Evolutionary conservation across 2,329 filamentous ascomycete genomes (phyloP).

Genomic region (Cytospora mali): DNA sequence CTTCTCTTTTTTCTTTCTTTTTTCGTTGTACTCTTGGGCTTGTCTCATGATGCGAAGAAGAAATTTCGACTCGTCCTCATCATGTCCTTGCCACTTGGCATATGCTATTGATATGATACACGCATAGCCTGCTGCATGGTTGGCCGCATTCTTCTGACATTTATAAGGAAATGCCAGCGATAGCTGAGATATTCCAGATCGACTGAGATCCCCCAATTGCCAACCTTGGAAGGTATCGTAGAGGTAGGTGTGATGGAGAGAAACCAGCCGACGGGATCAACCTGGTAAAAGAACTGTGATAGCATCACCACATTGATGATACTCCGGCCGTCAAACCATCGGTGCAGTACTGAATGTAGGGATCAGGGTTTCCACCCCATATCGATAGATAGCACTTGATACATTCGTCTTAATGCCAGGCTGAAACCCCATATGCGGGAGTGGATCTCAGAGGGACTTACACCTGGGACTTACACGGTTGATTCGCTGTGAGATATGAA

Average conservation of each 20-base stretch:
- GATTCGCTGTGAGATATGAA: neutral
- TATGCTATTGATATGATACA: neutral
- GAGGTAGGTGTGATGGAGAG: too few species aligned
- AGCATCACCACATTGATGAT: too few species aligned
- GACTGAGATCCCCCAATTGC: too few species aligned
- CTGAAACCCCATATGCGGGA: too few species aligned
- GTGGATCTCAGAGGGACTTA: neutral
- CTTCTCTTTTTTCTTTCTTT: conserved; percentile 61
- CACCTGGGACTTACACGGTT: neutral
- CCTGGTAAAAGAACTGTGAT: too few species aligned
- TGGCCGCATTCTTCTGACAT: neutral
- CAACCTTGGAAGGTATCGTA: too few species aligned
- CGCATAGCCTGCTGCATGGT: neutral
- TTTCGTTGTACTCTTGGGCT: conserved; percentile 59
- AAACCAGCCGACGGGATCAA: too few species aligned
- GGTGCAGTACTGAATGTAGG: too few species aligned
- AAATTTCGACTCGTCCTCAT: conserved; percentile 30
- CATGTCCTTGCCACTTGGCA: neutral
- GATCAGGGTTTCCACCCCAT: too few species aligned
- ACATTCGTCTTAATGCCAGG: too few species aligned
- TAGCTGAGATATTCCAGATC: neutral
- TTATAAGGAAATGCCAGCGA: neutral
- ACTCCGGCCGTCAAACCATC: too few species aligned
- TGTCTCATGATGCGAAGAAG: conserved; percentile 56
- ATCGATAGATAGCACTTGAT: too few species aligned